Evolutionary conservation across 495 filamentous ascomycete species (phyloP), one percentile per base, ranked within the genome.

Genomic region (Trichoderma orchidacearum): DNA sequence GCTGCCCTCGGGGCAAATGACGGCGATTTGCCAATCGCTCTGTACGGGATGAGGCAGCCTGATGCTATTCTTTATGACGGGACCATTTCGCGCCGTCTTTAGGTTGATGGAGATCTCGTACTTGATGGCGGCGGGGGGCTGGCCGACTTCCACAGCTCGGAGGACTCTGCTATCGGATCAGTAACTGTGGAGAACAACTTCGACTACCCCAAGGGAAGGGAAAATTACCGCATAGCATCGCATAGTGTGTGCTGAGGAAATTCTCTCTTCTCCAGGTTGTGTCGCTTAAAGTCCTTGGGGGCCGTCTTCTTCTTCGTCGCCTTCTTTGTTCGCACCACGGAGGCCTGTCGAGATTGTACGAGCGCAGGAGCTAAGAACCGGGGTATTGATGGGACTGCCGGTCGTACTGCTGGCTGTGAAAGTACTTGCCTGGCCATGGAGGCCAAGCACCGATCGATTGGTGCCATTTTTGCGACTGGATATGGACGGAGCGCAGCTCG

Each of bases 81-180:
- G 83, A 3, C 89, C 90, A 67, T 89, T 90, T 71, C 87, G 89
- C 58, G 75, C 69, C 2, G 90, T 86, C 61, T 83, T 83, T 53
- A 98, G 64, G 62, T 84, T 87, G 63, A 97, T 66, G 63, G 85
- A 78, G 41, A 96, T 63, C 65, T 97, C 93, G 74, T 98, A 98
- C 71, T 96, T 97, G 41, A 80, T 70, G 9, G 67, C 70, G 0
- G 79, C 73, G 15, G 86, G 87, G 30, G 85, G 79, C 23, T 76
- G 80, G 61, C 93, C 93, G 59, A 96, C 93, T 78, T 98, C 93
- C 58, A 85, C 80, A 34, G 93, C 93, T 56, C 88, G 86, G 62
- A 97, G 79, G 63, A 95, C 95, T 63, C 90, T 96, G 60, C 31
- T 23, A 56, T 18, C 17, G 15, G 35, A 30, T 61, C n/a, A 62